Evolutionary conservation across 2,329 filamentous ascomycete genomes (phyloP).

Genomic region (Trichoderma sp.): DNA sequence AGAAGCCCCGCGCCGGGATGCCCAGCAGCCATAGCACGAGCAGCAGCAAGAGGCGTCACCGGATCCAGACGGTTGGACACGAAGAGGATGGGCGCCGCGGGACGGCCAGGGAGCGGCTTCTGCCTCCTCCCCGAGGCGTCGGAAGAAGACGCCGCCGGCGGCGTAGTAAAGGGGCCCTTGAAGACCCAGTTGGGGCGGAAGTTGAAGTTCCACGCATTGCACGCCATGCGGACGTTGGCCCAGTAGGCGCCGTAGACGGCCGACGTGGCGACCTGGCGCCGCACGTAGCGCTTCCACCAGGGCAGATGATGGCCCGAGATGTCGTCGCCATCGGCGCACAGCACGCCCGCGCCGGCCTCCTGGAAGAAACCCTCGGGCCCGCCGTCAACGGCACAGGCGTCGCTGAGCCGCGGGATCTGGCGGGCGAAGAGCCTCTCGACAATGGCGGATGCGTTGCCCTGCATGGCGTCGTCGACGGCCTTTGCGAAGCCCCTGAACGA

Average conservation of each 20-base stretch:
- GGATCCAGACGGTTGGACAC: slow-evolving; percentile 47
- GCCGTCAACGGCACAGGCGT: neutral
- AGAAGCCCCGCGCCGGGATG: slow-evolving; percentile 32
- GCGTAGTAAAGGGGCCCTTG: slow-evolving; percentile 38
- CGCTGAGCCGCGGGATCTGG: neutral
- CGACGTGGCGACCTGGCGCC: slow-evolving; percentile 33
- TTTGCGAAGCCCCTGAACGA: neutral
- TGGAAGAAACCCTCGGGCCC: neutral
- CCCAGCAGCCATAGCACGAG: slow-evolving; percentile 32
- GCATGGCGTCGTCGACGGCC: neutral
- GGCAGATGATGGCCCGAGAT: neutral
- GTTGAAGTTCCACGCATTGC: slow-evolving; percentile 40
- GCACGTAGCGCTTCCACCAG: slow-evolving; percentile 31
- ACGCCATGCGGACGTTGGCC: slow-evolving; percentile 42
- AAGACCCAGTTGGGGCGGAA: slow-evolving; percentile 45
- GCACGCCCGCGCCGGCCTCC: neutral
- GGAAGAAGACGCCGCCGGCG: slow-evolving; percentile 28
- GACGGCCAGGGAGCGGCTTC: slow-evolving; percentile 31
- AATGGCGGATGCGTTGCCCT: neutral
- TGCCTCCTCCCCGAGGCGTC: neutral
- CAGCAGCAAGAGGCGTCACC: slow-evolving; percentile 44
- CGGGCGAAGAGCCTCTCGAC: neutral
- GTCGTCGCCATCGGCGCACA: neutral
- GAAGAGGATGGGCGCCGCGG: slow-evolving; percentile 47
- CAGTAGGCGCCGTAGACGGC: slow-evolving; percentile 38